Evolutionary conservation across 345 rosid genomes (phyloP).

Genomic region (Boechera retrofracta): DNA sequence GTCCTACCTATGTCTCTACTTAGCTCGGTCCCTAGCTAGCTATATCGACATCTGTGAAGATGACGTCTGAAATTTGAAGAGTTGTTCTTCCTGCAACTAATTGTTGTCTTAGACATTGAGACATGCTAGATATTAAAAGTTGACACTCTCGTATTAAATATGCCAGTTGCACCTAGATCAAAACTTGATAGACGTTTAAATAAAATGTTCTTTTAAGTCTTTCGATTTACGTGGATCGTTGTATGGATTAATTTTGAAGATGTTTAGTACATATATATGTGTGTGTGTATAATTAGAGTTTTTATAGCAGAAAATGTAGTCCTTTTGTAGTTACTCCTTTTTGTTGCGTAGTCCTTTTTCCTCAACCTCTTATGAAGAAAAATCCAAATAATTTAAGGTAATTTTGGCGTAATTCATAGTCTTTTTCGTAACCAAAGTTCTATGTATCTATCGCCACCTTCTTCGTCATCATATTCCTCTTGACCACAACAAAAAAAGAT

Average conservation of each 20-base stretch:
- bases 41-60: slow-evolving; percentile 16
- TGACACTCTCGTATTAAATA: slow-evolving; percentile 14
- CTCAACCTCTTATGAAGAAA: slow-evolving; percentile 5
- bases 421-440: slow-evolving; percentile 19
- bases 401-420: slow-evolving; percentile 8
- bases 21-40: slow-evolving; percentile 21
- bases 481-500: slow-evolving; percentile 9
- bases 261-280: neutral
- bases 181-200: neutral
- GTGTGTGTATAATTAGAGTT: neutral
- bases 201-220: neutral
- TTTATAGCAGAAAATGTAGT: neutral
- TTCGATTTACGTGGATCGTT: neutral
- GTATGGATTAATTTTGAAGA: neutral
- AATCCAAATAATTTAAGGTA: slow-evolving; percentile 14
- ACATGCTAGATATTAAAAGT: neutral
- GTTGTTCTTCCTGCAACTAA: slow-evolving; percentile 26
- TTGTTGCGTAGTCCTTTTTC: slow-evolving; percentile 17
- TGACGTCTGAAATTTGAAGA: slow-evolving; percentile 31
- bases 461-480: slow-evolving; percentile 8
- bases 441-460: slow-evolving; percentile 12
- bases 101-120: neutral
- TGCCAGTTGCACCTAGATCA: neutral
- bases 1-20: slow-evolving; percentile 14
- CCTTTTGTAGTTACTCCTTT: neutral